These are phyloP conservation scores for Neovahlkampfia damariscottae DNA, from an alignment of 78 protist genomes.

Conservation along the genomic window DNA sequence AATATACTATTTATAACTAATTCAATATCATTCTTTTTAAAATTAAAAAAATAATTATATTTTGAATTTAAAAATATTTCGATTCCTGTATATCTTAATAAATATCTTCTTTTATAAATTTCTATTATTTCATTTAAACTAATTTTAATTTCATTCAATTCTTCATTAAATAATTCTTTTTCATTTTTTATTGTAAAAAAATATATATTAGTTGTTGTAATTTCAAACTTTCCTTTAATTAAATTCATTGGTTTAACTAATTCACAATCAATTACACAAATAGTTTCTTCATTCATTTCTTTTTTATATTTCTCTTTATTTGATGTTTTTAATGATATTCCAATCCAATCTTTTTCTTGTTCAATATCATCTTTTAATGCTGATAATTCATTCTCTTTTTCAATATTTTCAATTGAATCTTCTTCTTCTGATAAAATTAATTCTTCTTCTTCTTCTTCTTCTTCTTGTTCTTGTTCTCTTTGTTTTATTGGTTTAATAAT, in stretches of 20 bases:
- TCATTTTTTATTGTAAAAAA: not conserved
- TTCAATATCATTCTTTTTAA: not conserved
- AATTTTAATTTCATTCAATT: not conserved
- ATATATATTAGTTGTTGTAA: not conserved
- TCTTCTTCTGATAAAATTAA: too few species aligned
- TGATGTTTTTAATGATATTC: not conserved
- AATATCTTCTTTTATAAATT: not conserved
- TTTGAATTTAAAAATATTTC: not conserved
- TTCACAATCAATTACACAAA: not conserved
- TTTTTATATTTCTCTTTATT: not conserved
- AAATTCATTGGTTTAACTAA: not conserved
- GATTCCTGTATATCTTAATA: not conserved
- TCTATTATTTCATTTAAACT: not conserved
- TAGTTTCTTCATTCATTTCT: not conserved
- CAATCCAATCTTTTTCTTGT: not conserved
- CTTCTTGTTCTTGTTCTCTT: not conserved
- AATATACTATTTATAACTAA: not conserved
- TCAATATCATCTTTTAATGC: too few species aligned
- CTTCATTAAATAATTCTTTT: too few species aligned
- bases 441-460: not conserved
- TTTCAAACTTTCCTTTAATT: not conserved
- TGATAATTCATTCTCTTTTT: too few species aligned
- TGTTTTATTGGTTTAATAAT: not conserved
- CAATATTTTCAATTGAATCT: too few species aligned
- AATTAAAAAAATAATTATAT: not conserved